Percentiles rank a stretch among this genome's conserved stretches.
These are phyloP conservation scores for Didymella lethalis DNA, from an alignment of 2,329 filamentous ascomycete genomes.

Conservation along the genomic window DNA sequence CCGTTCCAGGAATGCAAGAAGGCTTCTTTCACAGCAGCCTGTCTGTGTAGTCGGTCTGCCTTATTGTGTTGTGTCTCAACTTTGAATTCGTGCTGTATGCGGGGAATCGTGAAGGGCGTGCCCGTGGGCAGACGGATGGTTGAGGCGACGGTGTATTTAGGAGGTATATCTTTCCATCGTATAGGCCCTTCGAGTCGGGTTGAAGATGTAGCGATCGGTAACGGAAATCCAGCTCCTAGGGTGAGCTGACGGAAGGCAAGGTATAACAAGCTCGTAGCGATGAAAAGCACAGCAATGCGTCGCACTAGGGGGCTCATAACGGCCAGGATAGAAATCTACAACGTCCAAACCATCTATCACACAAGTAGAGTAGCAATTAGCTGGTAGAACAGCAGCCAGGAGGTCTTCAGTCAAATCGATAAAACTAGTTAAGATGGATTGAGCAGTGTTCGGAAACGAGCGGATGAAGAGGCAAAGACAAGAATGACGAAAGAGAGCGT, in stretches of 20 bases:
- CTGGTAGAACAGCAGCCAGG: background rate
- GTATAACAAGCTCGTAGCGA: constrained; percentile 38
- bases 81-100: constrained; percentile 50
- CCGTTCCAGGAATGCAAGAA: constrained; percentile 56
- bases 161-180: constrained; percentile 45
- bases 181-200: constrained; percentile 39
- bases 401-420: background rate
- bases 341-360: constrained; percentile 14
- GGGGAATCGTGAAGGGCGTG: constrained; percentile 40
- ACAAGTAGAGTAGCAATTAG: background rate
- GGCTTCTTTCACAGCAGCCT: constrained; percentile 46
- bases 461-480: constrained; percentile 4
- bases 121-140: constrained; percentile 45
- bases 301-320: constrained; percentile 42
- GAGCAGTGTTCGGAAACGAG: constrained; percentile 9
- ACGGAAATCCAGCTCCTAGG: constrained; percentile 27
- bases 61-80: constrained; percentile 46
- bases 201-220: constrained; percentile 37
- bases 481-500: background rate
- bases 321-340: constrained; percentile 8
- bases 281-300: constrained; percentile 40
- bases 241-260: constrained; percentile 44
- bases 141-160: constrained; percentile 43
- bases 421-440: background rate
- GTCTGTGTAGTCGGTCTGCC: constrained; percentile 42